Base-by-base conservation (phyloP, 2,329 filamentous ascomycete genomes). In the Colletotrichum spaethianum region DNA sequence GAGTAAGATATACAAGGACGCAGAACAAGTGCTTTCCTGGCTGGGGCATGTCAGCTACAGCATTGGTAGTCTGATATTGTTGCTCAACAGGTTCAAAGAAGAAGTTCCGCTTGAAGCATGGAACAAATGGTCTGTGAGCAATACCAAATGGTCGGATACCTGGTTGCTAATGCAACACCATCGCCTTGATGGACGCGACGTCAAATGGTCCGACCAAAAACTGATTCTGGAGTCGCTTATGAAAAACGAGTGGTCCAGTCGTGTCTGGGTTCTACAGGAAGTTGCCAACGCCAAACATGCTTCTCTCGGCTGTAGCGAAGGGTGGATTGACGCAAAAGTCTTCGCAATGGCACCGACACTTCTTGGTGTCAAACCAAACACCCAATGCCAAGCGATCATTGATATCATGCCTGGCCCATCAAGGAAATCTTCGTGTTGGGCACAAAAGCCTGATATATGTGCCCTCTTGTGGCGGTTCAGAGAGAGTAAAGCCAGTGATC, bases 401-500 rank as follows among this genome's bases (percentile, higher is more conserved):
- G 33, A 38, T 16, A n/a, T 56, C 20, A 36, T 56, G 33, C 53
- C 53, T 0, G 53, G 53, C 2, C 53, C 53, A 23, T 23, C 31
- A n/a, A 56, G 53, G 31, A 56, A n/a, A 16, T 23, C n/a, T 38
- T 56, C 53, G 7, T 38, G 33, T 12, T 56, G 53, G 53, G 53
- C 20, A 56, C 53, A 56, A 0, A 23, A 56, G 31, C 8, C 53
- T 8, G 38, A 56, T 14, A 56, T 56, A 4, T 56, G 53, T 56
- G 38, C 53, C 20, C 20, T 56, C 9, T n/a, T 56, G 6, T 56
- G 53, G 53, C 38, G 28, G 33, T 56, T 56, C 20, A 33, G 53
- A 56, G 53, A 23, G n/a, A 56, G 53, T 20, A 31, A 56, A 23
- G 53, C 53, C 3, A 56, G 53, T 3, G 53, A 56, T 56, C 53